Evolutionary conservation across 1,284 basidiomycete species (phyloP), one percentile per base, ranked within the genome.

Genomic region (Pseudomicrostroma phylloplanum): DNA sequence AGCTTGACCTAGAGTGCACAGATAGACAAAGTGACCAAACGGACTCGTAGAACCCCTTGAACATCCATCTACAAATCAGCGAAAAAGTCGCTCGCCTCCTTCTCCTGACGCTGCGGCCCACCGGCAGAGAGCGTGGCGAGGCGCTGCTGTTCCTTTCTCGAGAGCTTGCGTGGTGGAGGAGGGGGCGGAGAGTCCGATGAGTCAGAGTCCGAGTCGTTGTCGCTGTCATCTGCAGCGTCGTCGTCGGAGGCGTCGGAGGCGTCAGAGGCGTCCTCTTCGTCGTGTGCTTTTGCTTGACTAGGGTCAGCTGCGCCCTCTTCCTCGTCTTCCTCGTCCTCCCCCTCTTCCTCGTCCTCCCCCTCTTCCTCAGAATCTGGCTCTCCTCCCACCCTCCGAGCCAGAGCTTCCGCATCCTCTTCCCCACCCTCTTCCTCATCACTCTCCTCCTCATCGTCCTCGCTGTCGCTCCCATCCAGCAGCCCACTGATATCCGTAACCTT

Each of bases 401-500:
- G 60, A 3, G 66, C 62, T 8, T 71, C 63, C 11, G 59, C 62
- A 15, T 55, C 61, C 12, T 57, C 56, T 13, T 40, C 57, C 8
- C 54, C 56, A 30, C 15, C 43, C 1, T 23, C 64, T 23, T 66
- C 68, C 0, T 58, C 67, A 2, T 69, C 67, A 7, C 61, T 63
- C 17, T 63, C 62, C 4, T 64, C 66, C 26, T 71, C 68, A 9
- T 67, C 72, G 1, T 70, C 69, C 9, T 69, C 73, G 12, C 59
- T 61, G 26, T 30, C 40, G n/a, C 40, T 81, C 62, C 79, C 81
- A 2, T 82, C 83, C 61, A 88, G 83, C n/a, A 87, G 81, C 60
- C 86, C 84, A 55, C 81, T 80, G 41, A 96, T 81, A 80, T 94
- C 89, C 25, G 91, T 94, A 80, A 96, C 80, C 78, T 88, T 89